Evolutionary conservation across 1,284 basidiomycete genomes (phyloP), one percentile per base, ranked within the genome.

Genomic region (Thelephora terrestris): DNA sequence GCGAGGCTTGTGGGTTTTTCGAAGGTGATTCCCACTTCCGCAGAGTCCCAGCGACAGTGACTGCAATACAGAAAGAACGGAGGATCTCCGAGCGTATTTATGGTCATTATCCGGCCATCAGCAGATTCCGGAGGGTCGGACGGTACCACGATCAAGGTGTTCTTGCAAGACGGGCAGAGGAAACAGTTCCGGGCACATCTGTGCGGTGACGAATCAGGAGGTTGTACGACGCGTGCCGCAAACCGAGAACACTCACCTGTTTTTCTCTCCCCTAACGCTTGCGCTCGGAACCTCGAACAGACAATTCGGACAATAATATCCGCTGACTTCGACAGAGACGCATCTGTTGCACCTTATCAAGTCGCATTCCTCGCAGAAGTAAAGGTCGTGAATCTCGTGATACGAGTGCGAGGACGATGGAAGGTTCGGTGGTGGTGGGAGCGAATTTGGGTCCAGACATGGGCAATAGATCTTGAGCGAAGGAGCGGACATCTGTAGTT

Each of bases 311-410:
- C 96, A 99, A 64, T 91, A 98, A 67, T 97, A 98, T 47, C 89
- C 90, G 61, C 91, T 90, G 61, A 98, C 85, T 75, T 99, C 96
- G 46, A 91, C 71, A 4, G 83, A 79, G 7, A 96, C 89, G 59
- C 96, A 99, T 55, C 84, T 78, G 61, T 94, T 87, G 62, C 96
- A 99, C 48, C 93, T 73, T 38, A 99, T 79, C 2, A 87, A 84
- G 64, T 98, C 93, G 67, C 96, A 99, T 74, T 98, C 95, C 65
- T 97, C 94, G 66, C 96, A 99, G 65, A 98, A 99, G 69, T 92
- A 96, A 16, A 99, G 81, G 18, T 78, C 76, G 54, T 88, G 78
- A 7, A 99, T 76, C 2, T 85, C 78, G 57, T 94, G 88, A 62
- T 92, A 91, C 55, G 77, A 81, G 57, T 78, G 73, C 0, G 79